Evolutionary conservation across 2,329 filamentous ascomycete genomes (phyloP), one percentile per base, ranked within the genome.

Genomic region (Beauveria caledonica): DNA sequence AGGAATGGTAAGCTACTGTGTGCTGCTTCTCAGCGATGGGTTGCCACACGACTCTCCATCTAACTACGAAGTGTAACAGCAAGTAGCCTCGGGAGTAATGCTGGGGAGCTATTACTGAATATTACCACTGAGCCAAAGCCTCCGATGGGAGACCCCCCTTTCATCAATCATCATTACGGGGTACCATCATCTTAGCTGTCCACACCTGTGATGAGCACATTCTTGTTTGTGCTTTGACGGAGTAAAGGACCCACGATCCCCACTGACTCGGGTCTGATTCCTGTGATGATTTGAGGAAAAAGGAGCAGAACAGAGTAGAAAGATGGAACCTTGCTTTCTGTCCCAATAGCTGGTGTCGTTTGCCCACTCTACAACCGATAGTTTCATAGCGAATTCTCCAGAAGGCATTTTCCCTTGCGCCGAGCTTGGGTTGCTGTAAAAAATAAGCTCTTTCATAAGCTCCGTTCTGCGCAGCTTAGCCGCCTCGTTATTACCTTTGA

Each of bases 171-270:
- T 29, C 36, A 48, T 57, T 57, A 48, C 48, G 48, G 46, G 19
- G 25, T n/a, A 45, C 29, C 40, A 33, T 51, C 46, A 58, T 51
- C 33, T 58, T 51, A 50, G 36, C 19, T 25, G 36, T 51, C 36
- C 56, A 58, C 56, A 48, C 29, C 21, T 39, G 54, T 58, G 54
- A n/a, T 49, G 44, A 57, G 36, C 33, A 17, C 39, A 44, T 58
- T 58, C 36, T 44, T 58, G 56, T 58, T 36, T 36, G 56, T 58
- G 56, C 56, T 51, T 58, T 36, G 56, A 51, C 46, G 36, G 46
- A 51, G 17, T 36, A 39, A 42, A 40, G 21, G 46, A 40, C 46
- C 56, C 56, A 58, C 46, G 56, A 17, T 27, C 56, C 25, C 56
- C 56, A 58, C 56, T 51, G 46, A 17, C 36, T 29, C 23, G 36